Conservation (phyloP, 352 stramenopile genomes). For the Blastocystis sp. region DNA sequence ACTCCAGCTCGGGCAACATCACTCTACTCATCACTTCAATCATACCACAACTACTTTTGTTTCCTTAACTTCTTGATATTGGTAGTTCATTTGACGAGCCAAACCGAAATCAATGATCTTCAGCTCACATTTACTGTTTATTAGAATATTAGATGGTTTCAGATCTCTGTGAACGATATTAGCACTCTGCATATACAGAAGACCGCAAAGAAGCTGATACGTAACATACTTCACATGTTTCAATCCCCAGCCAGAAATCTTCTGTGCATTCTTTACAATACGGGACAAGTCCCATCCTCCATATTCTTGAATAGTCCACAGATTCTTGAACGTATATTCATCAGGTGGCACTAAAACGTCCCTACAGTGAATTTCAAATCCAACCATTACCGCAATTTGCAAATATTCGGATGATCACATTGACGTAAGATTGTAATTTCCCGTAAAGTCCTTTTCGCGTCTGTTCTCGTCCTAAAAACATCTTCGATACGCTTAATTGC, state of each 20-base stretch:
- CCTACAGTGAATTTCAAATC: not conserved
- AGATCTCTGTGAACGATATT: conserved; percentile 84
- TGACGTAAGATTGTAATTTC: conserved; percentile 59
- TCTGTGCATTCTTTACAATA: conserved; percentile 61
- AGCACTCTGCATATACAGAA: conserved; percentile 81
- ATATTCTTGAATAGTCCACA: conserved; percentile 60
- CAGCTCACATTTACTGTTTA: conserved; percentile 91
- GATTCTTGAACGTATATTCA: conserved; percentile 41
- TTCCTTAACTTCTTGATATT: conserved; percentile 38
- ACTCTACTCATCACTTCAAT: not conserved
- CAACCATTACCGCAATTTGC: not conserved
- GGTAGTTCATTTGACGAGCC: conserved; percentile 74
- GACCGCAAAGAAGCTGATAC: conserved; percentile 86
- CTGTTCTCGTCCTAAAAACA: conserved; percentile 60
- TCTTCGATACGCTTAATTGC: conserved; percentile 62
- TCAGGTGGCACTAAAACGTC: conserved; percentile 52
- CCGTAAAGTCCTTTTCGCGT: conserved; percentile 52
- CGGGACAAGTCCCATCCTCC: conserved; percentile 56
- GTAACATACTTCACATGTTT: conserved; percentile 73
- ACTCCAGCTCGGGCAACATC: conserved; percentile 26
- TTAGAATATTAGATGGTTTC: conserved; percentile 93
- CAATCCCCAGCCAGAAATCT: conserved; percentile 72
- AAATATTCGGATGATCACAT: conserved; percentile 60
- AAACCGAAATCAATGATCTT: conserved; percentile 92
- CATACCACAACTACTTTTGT: not conserved